Evolutionary conservation across 2,329 filamentous ascomycete species (phyloP).

Genomic region (Dothistroma pini): DNA sequence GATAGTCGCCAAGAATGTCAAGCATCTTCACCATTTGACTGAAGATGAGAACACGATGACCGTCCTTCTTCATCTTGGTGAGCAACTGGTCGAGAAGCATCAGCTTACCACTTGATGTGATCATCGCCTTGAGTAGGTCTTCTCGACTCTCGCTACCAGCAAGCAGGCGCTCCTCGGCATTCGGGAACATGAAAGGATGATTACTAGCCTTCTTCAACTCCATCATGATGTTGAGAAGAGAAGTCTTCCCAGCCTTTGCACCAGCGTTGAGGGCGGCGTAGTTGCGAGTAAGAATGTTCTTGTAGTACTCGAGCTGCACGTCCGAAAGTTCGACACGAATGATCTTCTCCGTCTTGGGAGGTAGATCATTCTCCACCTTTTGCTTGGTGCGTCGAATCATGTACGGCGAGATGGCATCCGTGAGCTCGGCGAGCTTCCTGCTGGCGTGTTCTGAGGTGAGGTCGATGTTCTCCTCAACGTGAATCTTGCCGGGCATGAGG

Average conservation of each 20-base stretch:
- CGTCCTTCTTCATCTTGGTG: slow-evolving; percentile 86
- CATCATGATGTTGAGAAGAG: slow-evolving; percentile 98
- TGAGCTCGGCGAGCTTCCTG: slow-evolving; percentile 80
- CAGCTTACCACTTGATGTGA: slow-evolving; percentile 99
- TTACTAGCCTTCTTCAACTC: slow-evolving; percentile 99
- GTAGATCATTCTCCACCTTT: slow-evolving; percentile 93
- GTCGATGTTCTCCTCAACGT: slow-evolving; percentile 89
- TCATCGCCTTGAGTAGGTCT: slow-evolving; percentile 85
- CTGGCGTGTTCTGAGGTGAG: slow-evolving; percentile 73
- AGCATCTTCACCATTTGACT: slow-evolving; percentile 99
- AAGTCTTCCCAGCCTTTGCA: slow-evolving; percentile 86
- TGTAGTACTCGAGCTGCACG: slow-evolving; percentile 96
- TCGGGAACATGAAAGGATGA: slow-evolving; percentile 96
- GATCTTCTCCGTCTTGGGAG: slow-evolving; percentile 97
- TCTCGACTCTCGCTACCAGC: slow-evolving; percentile 73
- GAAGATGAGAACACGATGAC: slow-evolving; percentile 94
- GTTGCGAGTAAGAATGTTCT: slow-evolving; percentile 95
- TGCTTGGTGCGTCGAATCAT: slow-evolving; percentile 96
- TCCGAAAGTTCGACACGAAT: slow-evolving; percentile 96
- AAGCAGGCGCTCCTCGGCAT: slow-evolving; percentile 85
- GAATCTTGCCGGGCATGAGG: slow-evolving; percentile 87
- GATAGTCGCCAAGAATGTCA: slow-evolving; percentile 91
- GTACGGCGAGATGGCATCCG: slow-evolving; percentile 82
- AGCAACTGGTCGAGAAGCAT: slow-evolving; percentile 97
- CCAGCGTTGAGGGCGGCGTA: slow-evolving; percentile 92